Base-by-base conservation (phyloP, 2,329 filamentous ascomycete genomes). In the Fusarium neocosmosporiellum region DNA sequence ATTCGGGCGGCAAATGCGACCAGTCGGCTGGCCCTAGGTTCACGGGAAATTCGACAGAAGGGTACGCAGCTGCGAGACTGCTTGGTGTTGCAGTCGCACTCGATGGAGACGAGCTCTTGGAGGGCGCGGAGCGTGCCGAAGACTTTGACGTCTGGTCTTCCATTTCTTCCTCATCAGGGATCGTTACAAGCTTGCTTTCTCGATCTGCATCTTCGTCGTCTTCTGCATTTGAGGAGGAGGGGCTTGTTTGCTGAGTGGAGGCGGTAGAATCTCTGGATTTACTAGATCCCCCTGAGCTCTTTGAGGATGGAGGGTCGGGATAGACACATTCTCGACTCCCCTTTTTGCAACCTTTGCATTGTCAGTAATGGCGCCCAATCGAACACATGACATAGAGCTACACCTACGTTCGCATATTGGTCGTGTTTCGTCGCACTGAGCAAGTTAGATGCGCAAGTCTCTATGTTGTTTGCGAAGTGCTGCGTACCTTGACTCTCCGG, bases 301-400 rank as follows among this genome's bases (percentile, higher is more conserved):
- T 88, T 41, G 84, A 76, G 11, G 83, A 80, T 54, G 89, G 84
- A 33, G 91, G 86, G 55, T 96, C 94, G 4, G 96, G 96, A 80
- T 98, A 99, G 66, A 93, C 87, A 81, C 96, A 99, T 73, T 97
- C 94, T 83, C 96, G 90, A 75, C 91, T 93, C 58, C 96, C 96
- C 83, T 98, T 99, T 76, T 91, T 92, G 82, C 96, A 99, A 78
- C 96, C 95, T 93, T 69, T 46, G 24, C n/a, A 31, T 36, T 18
- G 57, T 76, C 64, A 77, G 73, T 48, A 36, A 48, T 18, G 18
- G n/a, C 34, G 14, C 33, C 14, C 16, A 46, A 50, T 18, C 31
- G 20, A 36, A 33, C 18, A 46, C 33, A 22, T 29, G 54, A 10
- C 31, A 48, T 39, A 22, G 58, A 54, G 53, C 50, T 71, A 58